Evolutionary conservation across 306 rosid species (phyloP).

Genomic region (Prinsepia uniflora): DNA sequence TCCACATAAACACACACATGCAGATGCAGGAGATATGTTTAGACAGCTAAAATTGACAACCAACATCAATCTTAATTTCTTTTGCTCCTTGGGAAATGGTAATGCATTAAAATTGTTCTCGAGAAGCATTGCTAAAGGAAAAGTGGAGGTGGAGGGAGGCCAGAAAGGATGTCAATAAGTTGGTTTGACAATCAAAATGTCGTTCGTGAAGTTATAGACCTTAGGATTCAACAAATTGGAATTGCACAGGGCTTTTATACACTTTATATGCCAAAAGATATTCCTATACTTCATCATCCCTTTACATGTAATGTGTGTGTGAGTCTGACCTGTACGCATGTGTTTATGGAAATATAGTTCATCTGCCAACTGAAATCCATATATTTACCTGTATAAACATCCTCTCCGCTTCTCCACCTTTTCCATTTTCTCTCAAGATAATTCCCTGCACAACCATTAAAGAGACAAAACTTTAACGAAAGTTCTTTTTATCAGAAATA

Average conservation of each 20-base stretch:
- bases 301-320: background rate
- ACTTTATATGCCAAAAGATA: background rate
- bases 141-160: no score
- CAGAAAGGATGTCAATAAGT: no score
- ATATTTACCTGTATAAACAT: conserved; percentile 91
- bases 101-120: no score
- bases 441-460: conserved; percentile 59
- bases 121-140: no score
- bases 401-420: conserved; percentile 84
- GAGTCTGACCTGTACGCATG: background rate
- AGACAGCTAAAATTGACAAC: background rate
- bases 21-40: background rate
- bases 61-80: background rate
- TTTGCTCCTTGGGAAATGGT: background rate
- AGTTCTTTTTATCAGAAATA: background rate
- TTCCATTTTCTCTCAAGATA: conserved; percentile 76
- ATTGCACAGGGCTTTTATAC: background rate
- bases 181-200: background rate
- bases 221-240: background rate
- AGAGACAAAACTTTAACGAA: conserved; percentile 10
- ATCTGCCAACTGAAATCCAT: conserved; percentile 16
- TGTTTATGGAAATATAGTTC: conserved; percentile 3
- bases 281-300: background rate
- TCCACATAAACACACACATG: background rate
- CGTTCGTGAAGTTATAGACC: background rate